phyloP scores from a whole-genome alignment of 2,329 filamentous ascomycete genomes.

The Zasmidium cellare region DNA sequence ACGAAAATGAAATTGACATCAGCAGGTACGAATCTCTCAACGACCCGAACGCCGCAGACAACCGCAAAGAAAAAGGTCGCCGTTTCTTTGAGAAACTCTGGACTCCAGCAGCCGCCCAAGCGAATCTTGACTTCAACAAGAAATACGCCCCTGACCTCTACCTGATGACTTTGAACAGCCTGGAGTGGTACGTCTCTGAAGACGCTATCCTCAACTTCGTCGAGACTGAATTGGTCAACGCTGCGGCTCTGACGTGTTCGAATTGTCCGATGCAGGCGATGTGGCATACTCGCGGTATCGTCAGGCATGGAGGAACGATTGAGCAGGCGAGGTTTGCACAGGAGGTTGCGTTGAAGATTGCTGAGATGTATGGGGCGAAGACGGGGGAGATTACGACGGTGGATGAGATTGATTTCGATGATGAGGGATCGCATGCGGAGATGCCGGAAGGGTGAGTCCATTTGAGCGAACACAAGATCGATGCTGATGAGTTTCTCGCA shows the following conservation, averaged over 20 bases:
- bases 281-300: constrained; percentile 18
- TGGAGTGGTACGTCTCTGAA: constrained; percentile 9
- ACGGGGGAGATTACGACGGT: constrained; percentile 6
- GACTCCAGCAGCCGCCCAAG: neutral
- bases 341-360: constrained; percentile 14
- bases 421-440: constrained; percentile 10
- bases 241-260: constrained; percentile 14
- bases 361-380: constrained; percentile 9
- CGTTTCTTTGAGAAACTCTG: constrained; percentile 6
- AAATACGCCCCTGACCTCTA: constrained; percentile 14
- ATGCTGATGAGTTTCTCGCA: too few relatives aligned
- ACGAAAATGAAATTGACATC: neutral
- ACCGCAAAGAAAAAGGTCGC: neutral
- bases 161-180: constrained; percentile 5
- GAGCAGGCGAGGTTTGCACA: constrained; percentile 12
- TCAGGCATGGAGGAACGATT: constrained; percentile 15
- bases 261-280: constrained; percentile 10
- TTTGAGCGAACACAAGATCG: neutral
- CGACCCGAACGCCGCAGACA: neutral
- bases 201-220: constrained; percentile 5
- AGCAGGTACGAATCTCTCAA: neutral
- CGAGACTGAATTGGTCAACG: constrained; percentile 15
- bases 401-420: constrained; percentile 15
- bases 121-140: constrained; percentile 15
- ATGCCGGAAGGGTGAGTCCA: too few relatives aligned